These are phyloP conservation scores for Talaromyces piceae DNA, from an alignment of 2,329 filamentous ascomycete species.

Conservation along the genomic window DNA sequence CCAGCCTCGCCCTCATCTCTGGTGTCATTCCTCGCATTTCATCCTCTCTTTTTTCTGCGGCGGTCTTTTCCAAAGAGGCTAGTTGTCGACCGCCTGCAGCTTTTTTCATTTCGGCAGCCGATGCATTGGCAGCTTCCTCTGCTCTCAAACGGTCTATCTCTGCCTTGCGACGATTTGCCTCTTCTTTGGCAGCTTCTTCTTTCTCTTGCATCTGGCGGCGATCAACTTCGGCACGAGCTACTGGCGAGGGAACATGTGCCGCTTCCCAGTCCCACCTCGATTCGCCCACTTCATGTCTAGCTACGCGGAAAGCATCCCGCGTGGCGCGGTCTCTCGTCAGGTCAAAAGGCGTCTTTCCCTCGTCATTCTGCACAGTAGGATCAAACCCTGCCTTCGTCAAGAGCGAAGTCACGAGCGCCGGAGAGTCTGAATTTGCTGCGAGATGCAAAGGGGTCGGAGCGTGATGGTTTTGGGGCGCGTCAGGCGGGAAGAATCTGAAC, in stretches of 20 bases:
- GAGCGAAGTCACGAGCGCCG: conserved; percentile 69
- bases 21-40: conserved; percentile 77
- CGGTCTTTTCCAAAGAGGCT: conserved; percentile 60
- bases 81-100: conserved; percentile 49
- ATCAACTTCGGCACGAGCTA: conserved; percentile 66
- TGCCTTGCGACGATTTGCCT: conserved; percentile 60
- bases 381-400: conserved; percentile 68
- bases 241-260: conserved; percentile 62
- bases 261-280: conserved; percentile 68
- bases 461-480: conserved; percentile 63
- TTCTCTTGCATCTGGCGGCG: conserved; percentile 63
- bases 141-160: conserved; percentile 66
- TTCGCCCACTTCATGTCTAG: conserved; percentile 75
- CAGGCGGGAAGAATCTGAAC: conserved; percentile 67
- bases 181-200: conserved; percentile 59
- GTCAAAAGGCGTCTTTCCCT: conserved; percentile 81
- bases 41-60: conserved; percentile 73
- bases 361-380: conserved; percentile 60
- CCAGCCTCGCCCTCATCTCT: conserved; percentile 76
- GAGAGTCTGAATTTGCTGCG: conserved; percentile 71
- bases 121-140: conserved; percentile 47
- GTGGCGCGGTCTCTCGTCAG: conserved; percentile 78
- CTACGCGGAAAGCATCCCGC: conserved; percentile 84
- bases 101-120: conserved; percentile 40
- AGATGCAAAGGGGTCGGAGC: conserved; percentile 79